phyloP scores from a whole-genome alignment of 2,329 filamentous ascomycete genomes.

The Alternaria consortialis region DNA sequence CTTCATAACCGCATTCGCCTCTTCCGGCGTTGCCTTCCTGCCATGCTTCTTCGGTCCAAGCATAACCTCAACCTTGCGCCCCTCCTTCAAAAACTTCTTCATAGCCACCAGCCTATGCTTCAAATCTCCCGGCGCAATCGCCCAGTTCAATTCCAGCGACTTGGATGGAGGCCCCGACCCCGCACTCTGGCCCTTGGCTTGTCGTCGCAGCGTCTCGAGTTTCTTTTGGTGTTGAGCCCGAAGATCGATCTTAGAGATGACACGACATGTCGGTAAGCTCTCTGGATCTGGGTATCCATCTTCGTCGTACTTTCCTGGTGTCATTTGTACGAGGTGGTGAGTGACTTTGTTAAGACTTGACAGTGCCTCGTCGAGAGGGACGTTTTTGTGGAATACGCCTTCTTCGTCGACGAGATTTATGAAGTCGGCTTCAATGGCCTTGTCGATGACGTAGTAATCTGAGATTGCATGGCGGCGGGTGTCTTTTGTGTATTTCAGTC shows the following conservation, averaged over 20 bases:
- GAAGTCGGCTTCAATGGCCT: constrained; percentile 57
- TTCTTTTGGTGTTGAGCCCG: constrained; percentile 58
- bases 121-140: constrained; percentile 79
- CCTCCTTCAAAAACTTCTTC: constrained; percentile 76
- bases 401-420: constrained; percentile 57
- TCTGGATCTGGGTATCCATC: constrained; percentile 52
- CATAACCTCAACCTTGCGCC: constrained; percentile 76
- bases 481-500: constrained; percentile 34
- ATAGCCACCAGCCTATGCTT: constrained; percentile 62
- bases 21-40: constrained; percentile 66
- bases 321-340: constrained; percentile 62
- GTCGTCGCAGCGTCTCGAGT: constrained; percentile 54
- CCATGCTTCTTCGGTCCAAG: constrained; percentile 73
- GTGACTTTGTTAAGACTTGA: constrained; percentile 58
- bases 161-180: constrained; percentile 61
- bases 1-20: constrained; percentile 65
- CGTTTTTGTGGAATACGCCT: constrained; percentile 48
- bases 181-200: constrained; percentile 42
- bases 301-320: constrained; percentile 34
- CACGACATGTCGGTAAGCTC: constrained; percentile 70
- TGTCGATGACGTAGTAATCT: constrained; percentile 56
- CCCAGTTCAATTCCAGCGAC: constrained; percentile 90
- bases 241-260: constrained; percentile 67
- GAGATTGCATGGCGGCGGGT: constrained; percentile 50
- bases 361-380: constrained; percentile 52